Evolutionary conservation across 345 rosid species (phyloP).

Genomic region (Populus pruinosa): DNA sequence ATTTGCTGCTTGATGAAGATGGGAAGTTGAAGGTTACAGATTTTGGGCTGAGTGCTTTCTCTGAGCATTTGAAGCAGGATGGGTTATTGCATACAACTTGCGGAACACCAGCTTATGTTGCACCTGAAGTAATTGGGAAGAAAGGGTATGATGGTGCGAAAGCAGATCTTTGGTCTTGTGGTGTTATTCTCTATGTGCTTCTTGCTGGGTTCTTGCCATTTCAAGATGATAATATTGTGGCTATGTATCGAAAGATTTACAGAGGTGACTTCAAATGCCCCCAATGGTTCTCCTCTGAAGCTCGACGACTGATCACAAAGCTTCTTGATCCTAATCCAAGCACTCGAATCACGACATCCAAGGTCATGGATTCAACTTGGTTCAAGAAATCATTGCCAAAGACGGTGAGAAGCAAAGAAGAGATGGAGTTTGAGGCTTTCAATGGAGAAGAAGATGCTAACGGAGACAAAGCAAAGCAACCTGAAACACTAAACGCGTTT

Average conservation of each 20-base stretch:
- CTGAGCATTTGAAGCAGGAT: slow-evolving; percentile 74
- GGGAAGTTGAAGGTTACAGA: slow-evolving; percentile 81
- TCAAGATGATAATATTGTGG: slow-evolving; percentile 72
- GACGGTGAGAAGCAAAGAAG: slow-evolving; percentile 19
- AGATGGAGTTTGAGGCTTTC: slow-evolving; percentile 33
- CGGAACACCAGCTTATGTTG: slow-evolving; percentile 89
- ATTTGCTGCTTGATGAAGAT: slow-evolving; percentile 67
- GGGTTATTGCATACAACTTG: slow-evolving; percentile 80
- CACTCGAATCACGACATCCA: slow-evolving; percentile 46
- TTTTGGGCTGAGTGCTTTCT: slow-evolving; percentile 78
- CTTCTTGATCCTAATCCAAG: slow-evolving; percentile 86
- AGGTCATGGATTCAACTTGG: slow-evolving; percentile 78
- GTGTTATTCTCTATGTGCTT: slow-evolving; percentile 79
- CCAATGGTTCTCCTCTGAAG: slow-evolving; percentile 78
- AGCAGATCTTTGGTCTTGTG: slow-evolving; percentile 95
- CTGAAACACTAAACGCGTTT: slow-evolving; percentile 76
- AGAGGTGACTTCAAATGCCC: slow-evolving; percentile 91
- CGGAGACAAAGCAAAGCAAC: slow-evolving; percentile 35
- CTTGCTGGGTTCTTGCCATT: slow-evolving; percentile 88
- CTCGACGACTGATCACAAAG: slow-evolving; percentile 62
- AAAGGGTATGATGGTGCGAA: slow-evolving; percentile 91
- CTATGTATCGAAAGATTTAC: slow-evolving; percentile 81
- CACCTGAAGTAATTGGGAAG: slow-evolving; percentile 82
- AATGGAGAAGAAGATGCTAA: slow-evolving; percentile 12
- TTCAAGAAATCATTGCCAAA: slow-evolving; percentile 52